phyloP scores from a whole-genome alignment of 805 yeast species.

The Tetrapisispora iriomotensis region DNA sequence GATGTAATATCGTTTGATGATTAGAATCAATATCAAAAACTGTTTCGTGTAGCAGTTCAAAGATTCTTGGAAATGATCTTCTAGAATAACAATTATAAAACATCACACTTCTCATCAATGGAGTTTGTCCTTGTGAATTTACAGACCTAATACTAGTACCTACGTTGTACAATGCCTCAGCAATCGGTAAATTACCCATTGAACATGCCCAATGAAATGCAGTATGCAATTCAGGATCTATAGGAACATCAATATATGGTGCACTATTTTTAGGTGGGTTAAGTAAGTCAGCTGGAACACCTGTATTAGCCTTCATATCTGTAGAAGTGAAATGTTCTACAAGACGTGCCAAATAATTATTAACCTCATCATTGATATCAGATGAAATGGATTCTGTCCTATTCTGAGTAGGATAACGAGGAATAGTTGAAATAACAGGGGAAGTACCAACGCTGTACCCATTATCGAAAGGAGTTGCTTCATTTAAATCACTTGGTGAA shows the following conservation, averaged over 20 bases:
- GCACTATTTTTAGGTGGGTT: constrained; percentile 26
- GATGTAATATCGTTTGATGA: constrained; percentile 76
- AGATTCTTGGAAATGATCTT: constrained; percentile 67
- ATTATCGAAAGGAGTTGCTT: constrained; percentile 24
- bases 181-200: constrained; percentile 74
- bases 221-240: constrained; percentile 91
- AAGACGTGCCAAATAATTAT: constrained; percentile 23
- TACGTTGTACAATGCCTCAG: constrained; percentile 61
- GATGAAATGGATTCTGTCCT: constrained; percentile 16
- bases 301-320: constrained; percentile 20
- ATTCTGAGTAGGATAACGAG: constrained; percentile 20
- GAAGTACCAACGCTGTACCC: constrained; percentile 24
- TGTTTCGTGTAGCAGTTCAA: constrained; percentile 67
- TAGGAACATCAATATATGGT: constrained; percentile 52
- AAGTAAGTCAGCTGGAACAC: constrained; percentile 21
- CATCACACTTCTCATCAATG: constrained; percentile 72
- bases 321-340: constrained; percentile 29
- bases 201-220: constrained; percentile 98
- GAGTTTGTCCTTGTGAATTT: constrained; percentile 73
- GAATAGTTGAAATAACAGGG: constrained; percentile 24
- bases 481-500: constrained; percentile 26
- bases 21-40: constrained; percentile 67
- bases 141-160: constrained; percentile 56
- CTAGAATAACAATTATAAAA: constrained; percentile 83
- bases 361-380: constrained; percentile 27